phyloP scores from a whole-genome alignment of 2,329 filamentous ascomycete genomes.

The Talaromyces atroroseus region DNA sequence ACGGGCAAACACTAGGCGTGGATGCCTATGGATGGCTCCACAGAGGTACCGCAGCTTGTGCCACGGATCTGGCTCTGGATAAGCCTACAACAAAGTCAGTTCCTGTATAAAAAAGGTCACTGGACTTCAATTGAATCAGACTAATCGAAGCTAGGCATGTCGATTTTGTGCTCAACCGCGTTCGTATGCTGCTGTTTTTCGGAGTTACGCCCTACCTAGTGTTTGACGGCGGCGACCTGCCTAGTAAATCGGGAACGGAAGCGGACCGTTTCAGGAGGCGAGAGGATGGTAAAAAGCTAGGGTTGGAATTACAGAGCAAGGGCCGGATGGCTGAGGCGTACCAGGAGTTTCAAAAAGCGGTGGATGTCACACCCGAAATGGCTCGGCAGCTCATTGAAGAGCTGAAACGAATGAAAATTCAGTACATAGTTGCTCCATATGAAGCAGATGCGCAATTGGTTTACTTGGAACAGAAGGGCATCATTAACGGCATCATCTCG shows the following conservation, averaged over 20 bases:
- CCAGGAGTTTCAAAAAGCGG: constrained; percentile 84
- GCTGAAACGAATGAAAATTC: constrained; percentile 70
- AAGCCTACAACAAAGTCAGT: constrained; percentile 81
- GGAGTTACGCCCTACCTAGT: constrained; percentile 91
- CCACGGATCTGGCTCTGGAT: constrained; percentile 80
- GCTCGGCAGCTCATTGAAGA: constrained; percentile 86
- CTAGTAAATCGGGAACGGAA: constrained; percentile 88
- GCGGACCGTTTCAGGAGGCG: constrained; percentile 67
- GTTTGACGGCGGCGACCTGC: constrained; percentile 92
- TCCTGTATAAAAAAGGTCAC: background rate
- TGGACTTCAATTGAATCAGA: background rate
- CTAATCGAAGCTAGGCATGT: constrained; percentile 61
- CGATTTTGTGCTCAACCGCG: constrained; percentile 81
- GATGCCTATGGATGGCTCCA: constrained; percentile 99
- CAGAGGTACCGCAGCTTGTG: constrained; percentile 82
- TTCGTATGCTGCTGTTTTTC: constrained; percentile 90
- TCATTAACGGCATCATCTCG: constrained; percentile 82
- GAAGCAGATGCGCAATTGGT: constrained; percentile 96
- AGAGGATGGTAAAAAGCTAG: constrained; percentile 68
- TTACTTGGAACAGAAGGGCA: constrained; percentile 80
- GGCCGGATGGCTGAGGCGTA: constrained; percentile 77
- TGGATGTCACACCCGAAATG: constrained; percentile 96
- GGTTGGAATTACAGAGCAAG: constrained; percentile 72
- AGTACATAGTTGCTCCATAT: constrained; percentile 92
- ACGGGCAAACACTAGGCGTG: constrained; percentile 83